Evolutionary conservation across 345 rosid species (phyloP).

Genomic region (Bruguiera sexangula): DNA sequence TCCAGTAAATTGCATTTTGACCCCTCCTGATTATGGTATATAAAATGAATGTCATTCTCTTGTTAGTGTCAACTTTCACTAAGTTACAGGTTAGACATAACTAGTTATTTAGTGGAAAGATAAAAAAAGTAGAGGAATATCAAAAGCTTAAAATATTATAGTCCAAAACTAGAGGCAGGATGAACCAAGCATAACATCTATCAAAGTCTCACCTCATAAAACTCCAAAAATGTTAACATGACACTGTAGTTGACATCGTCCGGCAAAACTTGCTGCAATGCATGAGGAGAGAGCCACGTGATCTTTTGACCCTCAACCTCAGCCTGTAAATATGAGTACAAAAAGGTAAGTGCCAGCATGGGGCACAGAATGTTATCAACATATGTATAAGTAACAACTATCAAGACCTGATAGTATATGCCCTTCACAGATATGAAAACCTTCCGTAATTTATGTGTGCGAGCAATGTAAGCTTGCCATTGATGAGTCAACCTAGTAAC

Average conservation of each 20-base stretch:
- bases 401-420: conserved; percentile 80
- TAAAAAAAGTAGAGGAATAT: no score
- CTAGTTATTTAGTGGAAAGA: no score
- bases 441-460: conserved; percentile 73
- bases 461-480: conserved; percentile 91
- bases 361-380: background rate
- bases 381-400: background rate
- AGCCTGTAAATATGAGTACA: conserved; percentile 50
- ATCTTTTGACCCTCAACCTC: conserved; percentile 93
- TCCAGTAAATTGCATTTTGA: no score
- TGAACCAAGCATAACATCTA: background rate
- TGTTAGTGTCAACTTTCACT: no score
- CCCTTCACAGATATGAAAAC: conserved; percentile 93
- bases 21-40: no score
- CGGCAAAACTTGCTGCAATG: conserved; percentile 84
- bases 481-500: conserved; percentile 75
- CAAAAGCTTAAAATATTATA: no score
- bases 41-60: no score
- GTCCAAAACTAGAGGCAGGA: background rate
- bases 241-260: conserved; percentile 86
- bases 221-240: conserved; percentile 83
- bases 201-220: conserved; percentile 62
- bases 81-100: no score
- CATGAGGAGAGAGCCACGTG: conserved; percentile 95
- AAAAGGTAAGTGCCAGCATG: conserved; percentile 1